These are phyloP conservation scores for Chytriomyces hyalinus DNA, from an alignment of 192 early-diverging fungal genomes.

Conservation along the genomic window DNA sequence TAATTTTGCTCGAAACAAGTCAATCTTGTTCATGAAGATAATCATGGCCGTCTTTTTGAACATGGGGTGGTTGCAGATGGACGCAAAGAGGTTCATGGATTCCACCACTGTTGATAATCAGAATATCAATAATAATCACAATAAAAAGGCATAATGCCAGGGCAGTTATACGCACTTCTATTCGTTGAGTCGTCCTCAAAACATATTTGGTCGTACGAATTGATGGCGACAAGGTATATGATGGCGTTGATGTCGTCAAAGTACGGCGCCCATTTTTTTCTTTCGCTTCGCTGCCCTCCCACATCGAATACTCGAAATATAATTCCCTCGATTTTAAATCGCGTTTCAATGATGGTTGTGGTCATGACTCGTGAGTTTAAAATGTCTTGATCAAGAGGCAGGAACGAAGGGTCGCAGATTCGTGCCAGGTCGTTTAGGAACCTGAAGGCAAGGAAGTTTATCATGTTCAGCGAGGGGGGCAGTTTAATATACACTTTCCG, in stretches of 20 bases:
- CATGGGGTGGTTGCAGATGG: conserved; percentile 57
- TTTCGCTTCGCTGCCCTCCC: conserved; percentile 67
- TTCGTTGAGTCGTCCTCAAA: conserved; percentile 69
- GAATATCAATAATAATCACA: background rate
- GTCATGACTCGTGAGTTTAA: conserved; percentile 72
- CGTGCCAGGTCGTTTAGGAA: conserved; percentile 53
- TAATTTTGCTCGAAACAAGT: conserved; percentile 56
- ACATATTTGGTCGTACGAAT: conserved; percentile 67
- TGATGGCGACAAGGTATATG: conserved; percentile 71
- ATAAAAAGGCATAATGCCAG: no score
- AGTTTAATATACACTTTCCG: background rate
- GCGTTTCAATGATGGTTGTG: conserved; percentile 70
- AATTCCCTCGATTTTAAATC: conserved; percentile 65
- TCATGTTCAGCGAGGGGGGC: conserved; percentile 4
- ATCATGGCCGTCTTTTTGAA: conserved; percentile 58
- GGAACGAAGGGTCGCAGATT: conserved; percentile 53
- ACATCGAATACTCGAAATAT: conserved; percentile 73
- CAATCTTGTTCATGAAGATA: conserved; percentile 65
- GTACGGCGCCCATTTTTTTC: conserved; percentile 74
- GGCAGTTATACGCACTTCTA: conserved; percentile 44
- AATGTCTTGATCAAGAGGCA: conserved; percentile 73
- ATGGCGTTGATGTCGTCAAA: conserved; percentile 75
- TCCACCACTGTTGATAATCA: conserved; percentile 46
- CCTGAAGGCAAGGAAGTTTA: background rate
- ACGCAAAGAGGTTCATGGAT: conserved; percentile 55